Evolutionary conservation across 345 rosid genomes (phyloP).

Genomic region (Erysimum cheiranthoides): DNA sequence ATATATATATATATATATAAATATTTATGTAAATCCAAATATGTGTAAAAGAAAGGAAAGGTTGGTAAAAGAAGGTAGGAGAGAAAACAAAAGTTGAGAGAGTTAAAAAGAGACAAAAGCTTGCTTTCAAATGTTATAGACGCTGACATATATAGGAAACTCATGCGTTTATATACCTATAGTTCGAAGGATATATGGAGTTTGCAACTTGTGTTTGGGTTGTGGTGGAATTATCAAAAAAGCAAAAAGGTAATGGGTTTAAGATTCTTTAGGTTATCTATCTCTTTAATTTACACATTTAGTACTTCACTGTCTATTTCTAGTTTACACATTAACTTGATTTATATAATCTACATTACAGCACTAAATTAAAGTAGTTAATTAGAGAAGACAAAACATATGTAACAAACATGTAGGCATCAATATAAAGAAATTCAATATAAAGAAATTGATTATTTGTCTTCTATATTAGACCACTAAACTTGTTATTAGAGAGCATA

Average conservation of each 20-base stretch:
- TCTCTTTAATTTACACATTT: slow-evolving; percentile 27
- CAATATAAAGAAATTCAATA: not conserved
- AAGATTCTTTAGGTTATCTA: slow-evolving; percentile 39
- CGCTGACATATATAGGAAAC: slow-evolving; percentile 40
- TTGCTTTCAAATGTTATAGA: slow-evolving; percentile 44
- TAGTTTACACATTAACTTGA: not conserved
- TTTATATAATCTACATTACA: not conserved
- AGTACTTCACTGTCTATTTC: not conserved
- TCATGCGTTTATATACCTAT: slow-evolving; percentile 27
- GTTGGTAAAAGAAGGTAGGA: slow-evolving; percentile 46
- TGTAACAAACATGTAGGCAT: slow-evolving; percentile 3
- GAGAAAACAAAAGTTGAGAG: slow-evolving; percentile 35
- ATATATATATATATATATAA: not conserved
- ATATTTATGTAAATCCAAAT: not conserved
- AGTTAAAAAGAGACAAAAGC: slow-evolving; percentile 49
- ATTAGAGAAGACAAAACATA: not conserved
- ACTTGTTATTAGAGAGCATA: not conserved
- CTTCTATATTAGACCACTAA: slow-evolving; percentile 1
- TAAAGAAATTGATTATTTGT: not conserved
- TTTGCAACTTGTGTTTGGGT: slow-evolving; percentile 44
- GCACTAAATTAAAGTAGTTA: slow-evolving; percentile 6
- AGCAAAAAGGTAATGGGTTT: slow-evolving; percentile 41
- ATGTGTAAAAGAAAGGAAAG: slow-evolving; percentile 32
- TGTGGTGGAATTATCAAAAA: slow-evolving; percentile 36
- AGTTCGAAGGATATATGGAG: slow-evolving; percentile 28